These are phyloP conservation scores for Pseudozyma tsukubaensis DNA, from an alignment of 1,284 basidiomycete species.

Conservation along the genomic window DNA sequence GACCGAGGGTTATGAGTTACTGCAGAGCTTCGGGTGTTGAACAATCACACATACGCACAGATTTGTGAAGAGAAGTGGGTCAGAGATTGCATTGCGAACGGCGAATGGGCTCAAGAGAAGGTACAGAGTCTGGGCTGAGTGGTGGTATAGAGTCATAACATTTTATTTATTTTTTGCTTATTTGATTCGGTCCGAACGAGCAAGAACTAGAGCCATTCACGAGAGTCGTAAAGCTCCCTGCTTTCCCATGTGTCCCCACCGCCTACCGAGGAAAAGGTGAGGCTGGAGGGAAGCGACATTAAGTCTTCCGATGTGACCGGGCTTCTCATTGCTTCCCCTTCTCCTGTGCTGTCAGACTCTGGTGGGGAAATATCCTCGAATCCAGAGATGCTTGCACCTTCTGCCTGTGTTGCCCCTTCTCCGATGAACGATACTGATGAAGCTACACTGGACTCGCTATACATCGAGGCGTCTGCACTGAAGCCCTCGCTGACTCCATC, in stretches of 20 bases:
- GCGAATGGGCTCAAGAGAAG: neutral
- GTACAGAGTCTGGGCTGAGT: neutral
- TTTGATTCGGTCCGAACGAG: neutral
- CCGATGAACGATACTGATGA: neutral
- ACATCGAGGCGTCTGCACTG: too few species aligned
- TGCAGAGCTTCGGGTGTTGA: neutral
- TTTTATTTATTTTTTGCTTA: neutral
- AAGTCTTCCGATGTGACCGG: neutral
- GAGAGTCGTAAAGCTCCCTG: conserved; percentile 8
- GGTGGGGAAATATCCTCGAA: neutral
- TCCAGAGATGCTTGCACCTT: neutral
- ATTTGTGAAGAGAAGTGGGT: neutral
- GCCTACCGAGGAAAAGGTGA: neutral
- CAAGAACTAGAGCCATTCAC: neutral
- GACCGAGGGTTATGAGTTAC: neutral
- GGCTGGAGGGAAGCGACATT: conserved; percentile 2
- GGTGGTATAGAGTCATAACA: neutral
- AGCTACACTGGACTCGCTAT: neutral
- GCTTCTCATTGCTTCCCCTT: neutral
- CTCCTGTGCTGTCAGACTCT: neutral
- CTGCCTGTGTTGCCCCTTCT: neutral
- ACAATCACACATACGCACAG: neutral
- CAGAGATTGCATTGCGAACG: neutral
- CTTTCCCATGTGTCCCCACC: neutral
- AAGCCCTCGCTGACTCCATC: too few species aligned